Base-by-base conservation (phyloP, 192 early-diverging fungal species). In the Gonapodya sp. region DNA sequence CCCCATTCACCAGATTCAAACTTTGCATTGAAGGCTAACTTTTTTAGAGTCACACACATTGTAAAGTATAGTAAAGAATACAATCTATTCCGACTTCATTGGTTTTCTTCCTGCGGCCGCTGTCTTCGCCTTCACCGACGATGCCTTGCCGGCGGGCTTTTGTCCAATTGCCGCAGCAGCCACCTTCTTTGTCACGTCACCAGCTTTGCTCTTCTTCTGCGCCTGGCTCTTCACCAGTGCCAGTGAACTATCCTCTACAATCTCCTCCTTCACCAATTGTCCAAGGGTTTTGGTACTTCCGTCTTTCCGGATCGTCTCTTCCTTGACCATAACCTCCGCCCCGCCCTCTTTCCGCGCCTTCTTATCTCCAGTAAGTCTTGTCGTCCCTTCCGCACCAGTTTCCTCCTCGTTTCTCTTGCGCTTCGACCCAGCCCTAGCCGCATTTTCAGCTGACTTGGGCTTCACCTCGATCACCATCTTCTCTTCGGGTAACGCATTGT, bases 401-500 rank as follows among this genome's bases (percentile, higher is more conserved):
- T 64, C 46, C 24, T 8, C 24, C 46, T 64, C 46, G 8, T 64
- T 24, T 64, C 46, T 8, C 46, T 64, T 64, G 8, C 46, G 46
- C 46, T 64, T 64, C 8, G 46, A 16, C 24, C 46, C 8, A 8
- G 8, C 46, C 46, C 24, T 64, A 8, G 46, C 24, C 8, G 24
- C 46, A n/a, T n/a, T n/a, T n/a, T n/a, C n/a, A n/a, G n/a, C n/a
- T n/a, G n/a, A n/a, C 46, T 64, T 8, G 8, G 46, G 46, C 46
- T 64, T 64, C 46, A 64, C 46, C 46, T 64, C 46, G 24, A 64
- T 64, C 46, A 64, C 46, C 46, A 64, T 64, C 46, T 64, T 64
- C 46, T 64, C 46, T 24, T 87, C 86, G 24, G 91, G 91, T 1
- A 93, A 84, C 14, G 90, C 86, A 83, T 92, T 92, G 86, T 89